Evolutionary conservation across 208 protist species (phyloP).

Genomic region (Trypanosoma rangeli): DNA sequence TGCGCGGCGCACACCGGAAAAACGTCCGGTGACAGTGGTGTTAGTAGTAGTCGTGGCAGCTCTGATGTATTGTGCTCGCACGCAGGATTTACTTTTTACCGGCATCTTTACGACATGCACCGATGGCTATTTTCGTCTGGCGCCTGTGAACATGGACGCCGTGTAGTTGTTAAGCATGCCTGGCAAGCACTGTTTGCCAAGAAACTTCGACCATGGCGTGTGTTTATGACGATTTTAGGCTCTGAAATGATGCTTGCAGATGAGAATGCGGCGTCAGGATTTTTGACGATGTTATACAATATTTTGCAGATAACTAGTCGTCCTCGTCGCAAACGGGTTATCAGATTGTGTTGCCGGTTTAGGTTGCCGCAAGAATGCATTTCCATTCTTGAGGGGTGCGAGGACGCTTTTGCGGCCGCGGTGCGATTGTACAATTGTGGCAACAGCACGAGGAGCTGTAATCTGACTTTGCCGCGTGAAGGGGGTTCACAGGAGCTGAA

Average conservation of each 20-base stretch:
- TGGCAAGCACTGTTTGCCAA: slow-evolving; percentile 61
- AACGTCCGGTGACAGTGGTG: neutral
- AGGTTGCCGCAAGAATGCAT: slow-evolving; percentile 43
- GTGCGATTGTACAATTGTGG: slow-evolving; percentile 9
- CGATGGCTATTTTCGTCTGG: slow-evolving; percentile 20
- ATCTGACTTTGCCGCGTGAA: neutral
- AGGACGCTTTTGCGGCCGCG: slow-evolving; percentile 11
- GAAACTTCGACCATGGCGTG: slow-evolving; percentile 47
- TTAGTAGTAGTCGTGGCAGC: neutral
- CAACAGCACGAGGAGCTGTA: neutral
- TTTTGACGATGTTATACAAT: slow-evolving; percentile 76
- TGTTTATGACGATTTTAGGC: slow-evolving; percentile 47
- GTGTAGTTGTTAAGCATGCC: slow-evolving; percentile 25
- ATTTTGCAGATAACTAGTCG: slow-evolving; percentile 41
- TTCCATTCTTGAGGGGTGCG: slow-evolving; percentile 36
- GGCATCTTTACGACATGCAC: slow-evolving; percentile 18
- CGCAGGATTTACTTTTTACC: slow-evolving; percentile 18
- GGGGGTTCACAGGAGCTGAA: neutral
- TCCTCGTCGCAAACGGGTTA: slow-evolving; percentile 22
- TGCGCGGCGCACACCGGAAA: slow-evolving; percentile 2
- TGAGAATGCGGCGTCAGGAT: slow-evolving; percentile 31
- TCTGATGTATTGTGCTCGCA: slow-evolving; percentile 4
- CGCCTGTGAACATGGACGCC: neutral
- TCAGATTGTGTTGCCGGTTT: slow-evolving; percentile 51
- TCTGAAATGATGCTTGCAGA: slow-evolving; percentile 41